Conservation (phyloP, 352 stramenopile genomes). For the Phytophthora hibernalis region DNA sequence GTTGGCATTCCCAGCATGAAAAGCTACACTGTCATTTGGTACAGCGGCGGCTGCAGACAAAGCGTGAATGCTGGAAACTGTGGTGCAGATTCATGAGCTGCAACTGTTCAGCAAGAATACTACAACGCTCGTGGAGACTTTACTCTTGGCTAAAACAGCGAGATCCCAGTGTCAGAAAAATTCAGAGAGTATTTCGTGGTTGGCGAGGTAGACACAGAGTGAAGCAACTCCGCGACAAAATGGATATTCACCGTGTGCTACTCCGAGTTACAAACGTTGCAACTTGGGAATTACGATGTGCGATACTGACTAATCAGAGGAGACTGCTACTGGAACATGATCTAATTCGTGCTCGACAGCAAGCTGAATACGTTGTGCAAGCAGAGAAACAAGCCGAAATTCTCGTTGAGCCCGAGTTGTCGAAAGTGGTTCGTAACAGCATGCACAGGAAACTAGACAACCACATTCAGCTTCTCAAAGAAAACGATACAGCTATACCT, state of each 20-base stretch:
- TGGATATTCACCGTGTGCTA: slow-evolving; percentile 18
- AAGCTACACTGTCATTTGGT: slow-evolving; percentile 23
- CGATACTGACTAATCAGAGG: background rate
- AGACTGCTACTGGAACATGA: slow-evolving; percentile 1
- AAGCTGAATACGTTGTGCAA: slow-evolving; percentile 2
- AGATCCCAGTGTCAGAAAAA: background rate
- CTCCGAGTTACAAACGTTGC: slow-evolving; percentile 8
- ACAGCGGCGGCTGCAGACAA: slow-evolving; percentile 8
- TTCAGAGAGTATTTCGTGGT: slow-evolving; percentile 17
- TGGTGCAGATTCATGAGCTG: slow-evolving; percentile 10
- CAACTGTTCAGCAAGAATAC: slow-evolving; percentile 9
- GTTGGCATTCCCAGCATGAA: slow-evolving; percentile 16
- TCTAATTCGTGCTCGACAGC: background rate
- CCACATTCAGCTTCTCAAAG: slow-evolving; percentile 4
- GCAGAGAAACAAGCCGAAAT: slow-evolving; percentile 5
- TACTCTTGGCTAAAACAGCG: slow-evolving; percentile 8
- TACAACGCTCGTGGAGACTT: slow-evolving; percentile 21
- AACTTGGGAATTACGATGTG: slow-evolving; percentile 9
- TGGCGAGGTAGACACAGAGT: slow-evolving; percentile 12
- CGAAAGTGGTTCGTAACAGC: slow-evolving; percentile 22
- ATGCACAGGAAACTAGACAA: slow-evolving; percentile 23
- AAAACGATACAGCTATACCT: slow-evolving; percentile 1
- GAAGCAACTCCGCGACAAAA: slow-evolving; percentile 2
- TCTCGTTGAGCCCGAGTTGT: slow-evolving; percentile 9
- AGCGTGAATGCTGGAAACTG: slow-evolving; percentile 8